Percentiles rank a stretch among this genome's conserved stretches.
These are phyloP conservation scores for Ophiognomonia clavigignenti-juglandacearum DNA, from an alignment of 2,329 filamentous ascomycete genomes.

Conservation along the genomic window DNA sequence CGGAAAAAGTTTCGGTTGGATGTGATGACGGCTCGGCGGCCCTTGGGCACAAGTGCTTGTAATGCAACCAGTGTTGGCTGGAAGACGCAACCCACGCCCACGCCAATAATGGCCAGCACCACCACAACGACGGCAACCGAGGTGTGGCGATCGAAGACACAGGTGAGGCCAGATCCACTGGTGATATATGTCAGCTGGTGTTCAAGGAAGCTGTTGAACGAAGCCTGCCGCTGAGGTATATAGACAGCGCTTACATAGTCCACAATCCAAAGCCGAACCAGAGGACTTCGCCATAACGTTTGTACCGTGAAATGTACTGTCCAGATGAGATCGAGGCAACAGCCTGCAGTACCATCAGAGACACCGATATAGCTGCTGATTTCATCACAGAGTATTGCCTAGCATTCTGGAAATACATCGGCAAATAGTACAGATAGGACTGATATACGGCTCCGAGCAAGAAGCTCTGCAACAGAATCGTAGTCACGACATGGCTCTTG, in stretches of 20 bases:
- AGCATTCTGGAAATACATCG: slow-evolving; percentile 58
- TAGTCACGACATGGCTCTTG: slow-evolving; percentile 43
- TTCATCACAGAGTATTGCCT: slow-evolving; percentile 28
- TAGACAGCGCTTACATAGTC: slow-evolving; percentile 25
- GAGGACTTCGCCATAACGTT: slow-evolving; percentile 55
- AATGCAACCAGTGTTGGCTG: slow-evolving; percentile 48
- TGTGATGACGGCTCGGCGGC: slow-evolving; percentile 56
- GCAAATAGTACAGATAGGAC: slow-evolving; percentile 54
- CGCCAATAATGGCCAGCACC: slow-evolving; percentile 42
- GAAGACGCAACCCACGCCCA: slow-evolving; percentile 46
- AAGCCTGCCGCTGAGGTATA: too few relatives aligned
- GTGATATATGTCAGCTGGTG: too few relatives aligned
- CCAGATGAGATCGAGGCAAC: slow-evolving; percentile 43
- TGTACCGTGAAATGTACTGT: slow-evolving; percentile 50
- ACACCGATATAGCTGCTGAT: slow-evolving; percentile 47
- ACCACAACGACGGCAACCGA: slow-evolving; percentile 42
- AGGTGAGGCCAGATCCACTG: slow-evolving; percentile 46
- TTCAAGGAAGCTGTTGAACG: too few relatives aligned
- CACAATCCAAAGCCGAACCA: slow-evolving; percentile 34
- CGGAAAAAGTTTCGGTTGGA: slow-evolving; percentile 59
- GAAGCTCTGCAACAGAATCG: slow-evolving; percentile 54
- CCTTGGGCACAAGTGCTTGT: slow-evolving; percentile 51
- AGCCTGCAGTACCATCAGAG: slow-evolving; percentile 44
- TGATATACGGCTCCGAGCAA: slow-evolving; percentile 57
- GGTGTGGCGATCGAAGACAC: slow-evolving; percentile 42